phyloP scores from a whole-genome alignment of 805 yeast genomes.

The Lipomyces kockii region DNA sequence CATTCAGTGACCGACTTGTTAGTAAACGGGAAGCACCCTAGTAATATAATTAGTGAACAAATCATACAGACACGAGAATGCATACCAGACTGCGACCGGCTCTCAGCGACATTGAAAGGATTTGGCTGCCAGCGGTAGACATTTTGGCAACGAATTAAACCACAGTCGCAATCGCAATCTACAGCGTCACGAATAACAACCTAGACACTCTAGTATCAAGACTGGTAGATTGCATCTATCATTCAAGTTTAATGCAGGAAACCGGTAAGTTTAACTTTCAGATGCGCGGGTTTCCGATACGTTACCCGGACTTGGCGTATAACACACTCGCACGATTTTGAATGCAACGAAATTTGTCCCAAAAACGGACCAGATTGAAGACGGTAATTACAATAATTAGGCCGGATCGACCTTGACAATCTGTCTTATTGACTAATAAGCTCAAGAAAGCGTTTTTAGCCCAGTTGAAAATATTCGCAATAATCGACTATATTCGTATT shows the following conservation, averaged over 20 bases:
- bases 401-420: no score
- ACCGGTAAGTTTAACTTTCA: no score
- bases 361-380: no score
- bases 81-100: not conserved
- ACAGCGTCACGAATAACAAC: not conserved
- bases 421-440: no score
- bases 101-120: not conserved
- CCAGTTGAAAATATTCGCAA: no score
- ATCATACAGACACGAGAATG: not conserved
- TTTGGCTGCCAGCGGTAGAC: not conserved
- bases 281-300: not conserved
- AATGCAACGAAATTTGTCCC: no score
- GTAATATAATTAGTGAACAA: not conserved
- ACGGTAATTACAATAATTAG: no score
- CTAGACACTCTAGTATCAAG: not conserved
- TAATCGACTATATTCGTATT: no score
- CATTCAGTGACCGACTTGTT: not conserved
- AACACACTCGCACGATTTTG: no score
- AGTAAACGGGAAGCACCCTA: not conserved
- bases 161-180: not conserved
- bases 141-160: not conserved
- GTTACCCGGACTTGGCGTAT: not conserved
- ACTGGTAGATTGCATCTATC: not conserved
- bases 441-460: no score
- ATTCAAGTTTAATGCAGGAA: no score